Base-by-base conservation (phyloP, 805 yeast species). In the Nematodospora valgi region DNA sequence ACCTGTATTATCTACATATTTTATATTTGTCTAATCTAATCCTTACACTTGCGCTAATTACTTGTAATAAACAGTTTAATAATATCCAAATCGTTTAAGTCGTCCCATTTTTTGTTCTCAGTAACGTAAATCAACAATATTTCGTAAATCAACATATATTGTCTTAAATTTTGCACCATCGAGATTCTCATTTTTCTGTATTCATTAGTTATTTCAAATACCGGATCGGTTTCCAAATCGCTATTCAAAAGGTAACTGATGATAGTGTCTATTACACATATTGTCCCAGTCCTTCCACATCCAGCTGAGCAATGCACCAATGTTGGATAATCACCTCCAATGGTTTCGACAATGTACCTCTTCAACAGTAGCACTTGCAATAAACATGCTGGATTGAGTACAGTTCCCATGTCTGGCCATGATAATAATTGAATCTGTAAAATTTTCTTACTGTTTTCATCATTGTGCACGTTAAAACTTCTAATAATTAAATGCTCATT, bases 241-340 rank as follows among this genome's bases (percentile, higher is more conserved):
- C 23, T 17, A 32, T 37, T 20, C 35, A 35, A 44, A 38, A 47
- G 43, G 6, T 49, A 35, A 27, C 47, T 53, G 25, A 56, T 46
- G 19, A 66, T 43, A 10, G 67, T 51, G 45, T 67, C 72, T 17
- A 63, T 46, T 11, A 67, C 52, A 29, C 63, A 58, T 28, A 64
- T 60, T 2, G 96, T 85, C 2, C 98, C 98, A 0, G 98, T 87
- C 39, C 98, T 68, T 13, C 98, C 98, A 52, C 95, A 88, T 0
- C 98, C 98, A 1, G 98, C 98, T 5, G 96, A 86, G 53, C 98
- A 91, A 59, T 91, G 98, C 17, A 84, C 85, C 30, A 87, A 54
- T 5, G 80, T 70, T 4, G 10, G 4, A 12, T 27, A 8, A 13
- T 7, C 9, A 10, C 16, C 1, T 44, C 34, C 27, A 46, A 36